Conservation (phyloP, 371 early-diverging fungal species). For the Circinella umbellata region DNA sequence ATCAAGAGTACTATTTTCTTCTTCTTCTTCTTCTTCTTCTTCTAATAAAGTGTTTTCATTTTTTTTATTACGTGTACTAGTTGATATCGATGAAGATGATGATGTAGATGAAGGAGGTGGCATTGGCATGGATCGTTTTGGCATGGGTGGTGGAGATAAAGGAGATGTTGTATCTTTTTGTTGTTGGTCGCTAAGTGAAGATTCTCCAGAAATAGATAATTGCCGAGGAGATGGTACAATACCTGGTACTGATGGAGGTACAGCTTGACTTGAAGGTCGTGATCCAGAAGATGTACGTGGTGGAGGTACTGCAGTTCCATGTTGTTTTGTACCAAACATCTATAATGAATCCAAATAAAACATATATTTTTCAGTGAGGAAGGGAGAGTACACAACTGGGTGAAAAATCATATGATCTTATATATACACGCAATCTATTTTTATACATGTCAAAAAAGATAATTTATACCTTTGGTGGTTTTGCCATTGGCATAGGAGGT, state of each 20-base stretch:
- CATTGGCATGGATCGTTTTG: constrained; percentile 45
- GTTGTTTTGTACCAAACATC: constrained; percentile 14
- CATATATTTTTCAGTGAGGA: too few species aligned
- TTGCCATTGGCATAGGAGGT: constrained; percentile 33
- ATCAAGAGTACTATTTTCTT: not conserved
- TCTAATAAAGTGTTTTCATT: not conserved
- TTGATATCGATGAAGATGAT: not conserved
- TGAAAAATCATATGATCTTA: not conserved
- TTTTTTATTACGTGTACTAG: not conserved
- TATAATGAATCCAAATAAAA: not conserved
- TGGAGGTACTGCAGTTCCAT: constrained; percentile 17
- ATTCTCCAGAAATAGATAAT: constrained; percentile 1
- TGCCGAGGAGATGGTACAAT: constrained; percentile 1
- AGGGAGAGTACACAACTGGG: too few species aligned
- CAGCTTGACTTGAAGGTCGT: constrained; percentile 21
- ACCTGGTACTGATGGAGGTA: not conserved
- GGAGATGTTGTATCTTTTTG: constrained; percentile 14
- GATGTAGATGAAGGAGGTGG: constrained; percentile 23
- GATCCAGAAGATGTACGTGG: constrained; percentile 17
- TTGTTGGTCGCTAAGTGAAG: not conserved
- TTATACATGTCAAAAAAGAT: too few species aligned
- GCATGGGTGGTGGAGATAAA: constrained; percentile 30
- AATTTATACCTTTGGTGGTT: constrained; percentile 41
- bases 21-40: not conserved
- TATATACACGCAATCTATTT: too few species aligned